Evolutionary conservation across 2,329 filamentous ascomycete genomes (phyloP), one percentile per base, ranked within the genome.

Genomic region (Bretziella fagacearum): DNA sequence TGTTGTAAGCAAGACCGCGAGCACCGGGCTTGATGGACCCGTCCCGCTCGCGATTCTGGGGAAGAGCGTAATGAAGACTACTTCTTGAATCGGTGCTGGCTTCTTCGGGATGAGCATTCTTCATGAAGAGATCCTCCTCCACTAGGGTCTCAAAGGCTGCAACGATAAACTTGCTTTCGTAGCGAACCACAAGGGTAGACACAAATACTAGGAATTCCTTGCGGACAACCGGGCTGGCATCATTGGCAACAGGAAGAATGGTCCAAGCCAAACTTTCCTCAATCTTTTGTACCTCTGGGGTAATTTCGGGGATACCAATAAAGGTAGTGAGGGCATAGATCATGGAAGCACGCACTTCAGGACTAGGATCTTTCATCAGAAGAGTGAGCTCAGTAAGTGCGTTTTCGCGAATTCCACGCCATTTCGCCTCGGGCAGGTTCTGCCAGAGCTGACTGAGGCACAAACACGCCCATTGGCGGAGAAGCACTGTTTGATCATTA

Each of bases 371-470:
- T 48, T 84, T 80, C 47, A 81, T 80, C 29, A 95, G 70, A 51
- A 79, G 77, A 42, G 84, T 83, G 2, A 98, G 70, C 56, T 85
- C 81, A 44, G 80, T 71, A 47, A 87, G 86, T 1, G 87, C 91
- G 54, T 81, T 80, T 57, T 86, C 85, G 40, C 84, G 73, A 51
- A 96, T 93, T n/a, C 85, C 91, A 54, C 83, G 76, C 84, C 89
- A 96, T 60, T 96, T 96, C 1, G 87, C 89, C 58, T 95, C 86
- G 1, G 86, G 78, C 45, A 87, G 81, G 56, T 93, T 83, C 53
- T 81, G 74, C 87, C 89, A 96, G 18, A 98, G 70, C 66, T 95
- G 89, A 59, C 89, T 94, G 52, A 98, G 76, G 62, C 89, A 96
- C 6, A 98, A 70, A 58, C 87, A 94, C 15, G 86, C 87, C 86